Evolutionary conservation across 2,329 filamentous ascomycete genomes (phyloP).

Genomic region (Lasiodiplodia sp.): DNA sequence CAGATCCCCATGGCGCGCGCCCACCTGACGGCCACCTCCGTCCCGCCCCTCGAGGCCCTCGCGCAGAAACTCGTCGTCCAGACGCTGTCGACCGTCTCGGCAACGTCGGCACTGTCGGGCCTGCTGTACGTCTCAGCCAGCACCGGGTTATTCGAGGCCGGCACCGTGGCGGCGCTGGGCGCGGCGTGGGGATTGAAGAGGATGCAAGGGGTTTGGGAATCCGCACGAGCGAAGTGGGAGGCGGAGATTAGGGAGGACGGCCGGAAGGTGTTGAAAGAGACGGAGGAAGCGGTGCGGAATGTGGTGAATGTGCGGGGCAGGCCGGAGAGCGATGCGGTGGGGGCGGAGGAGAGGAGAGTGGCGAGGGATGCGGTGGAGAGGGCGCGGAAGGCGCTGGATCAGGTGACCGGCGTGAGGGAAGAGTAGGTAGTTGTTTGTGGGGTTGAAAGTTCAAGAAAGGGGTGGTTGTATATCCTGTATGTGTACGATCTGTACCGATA

Average conservation of each 20-base stretch:
- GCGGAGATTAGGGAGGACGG: slow-evolving; percentile 64
- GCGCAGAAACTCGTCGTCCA: slow-evolving; percentile 68
- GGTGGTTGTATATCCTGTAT: slow-evolving; percentile 9
- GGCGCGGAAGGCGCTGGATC: slow-evolving; percentile 56
- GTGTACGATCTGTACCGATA: slow-evolving; percentile 1
- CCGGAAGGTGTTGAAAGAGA: slow-evolving; percentile 60
- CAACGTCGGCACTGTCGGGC: slow-evolving; percentile 59
- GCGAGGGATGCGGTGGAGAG: slow-evolving; percentile 54
- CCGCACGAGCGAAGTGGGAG: slow-evolving; percentile 60
- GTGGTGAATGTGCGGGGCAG: slow-evolving; percentile 48
- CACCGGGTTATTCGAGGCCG: slow-evolving; percentile 60
- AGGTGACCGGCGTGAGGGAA: slow-evolving; percentile 31
- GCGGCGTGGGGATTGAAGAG: slow-evolving; percentile 64
- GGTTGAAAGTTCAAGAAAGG: not conserved
- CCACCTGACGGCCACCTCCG: slow-evolving; percentile 48
- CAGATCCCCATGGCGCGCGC: slow-evolving; percentile 76
- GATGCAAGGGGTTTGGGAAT: slow-evolving; percentile 67
- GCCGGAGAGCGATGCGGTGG: slow-evolving; percentile 38
- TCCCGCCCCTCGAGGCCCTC: slow-evolving; percentile 54
- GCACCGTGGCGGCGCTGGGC: slow-evolving; percentile 66
- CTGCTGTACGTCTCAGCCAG: slow-evolving; percentile 64
- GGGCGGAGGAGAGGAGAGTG: slow-evolving; percentile 30
- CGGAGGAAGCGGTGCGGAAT: slow-evolving; percentile 60
- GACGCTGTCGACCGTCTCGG: slow-evolving; percentile 74
- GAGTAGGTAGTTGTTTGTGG: too few relatives aligned